Evolutionary conservation across 2,329 filamentous ascomycete species (phyloP), one percentile per base, ranked within the genome.

Genomic region (Penicillium vulpinum): DNA sequence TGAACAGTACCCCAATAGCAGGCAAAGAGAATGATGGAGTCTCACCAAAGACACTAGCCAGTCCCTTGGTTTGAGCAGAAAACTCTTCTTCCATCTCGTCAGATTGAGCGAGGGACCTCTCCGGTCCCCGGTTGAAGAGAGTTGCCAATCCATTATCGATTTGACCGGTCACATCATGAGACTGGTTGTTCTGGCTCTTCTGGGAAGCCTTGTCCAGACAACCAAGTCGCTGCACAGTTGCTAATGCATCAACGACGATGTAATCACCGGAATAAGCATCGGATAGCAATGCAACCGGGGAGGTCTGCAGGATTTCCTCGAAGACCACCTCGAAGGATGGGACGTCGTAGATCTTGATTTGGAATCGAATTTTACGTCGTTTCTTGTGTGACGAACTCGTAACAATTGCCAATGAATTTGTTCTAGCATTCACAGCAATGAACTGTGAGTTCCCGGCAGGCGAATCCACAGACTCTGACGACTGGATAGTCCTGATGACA

Each of bases 201-300:
- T 70, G 65, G 4, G 64, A 56, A 6, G 62, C 58, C 49, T 65
- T 70, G 24, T 63, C 63, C 48, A 62, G 45, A 31, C 67, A 70
- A 28, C 68, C 65, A 44, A 75, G 59, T 38, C 70, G 70, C 76
- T 85, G 86, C 38, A 96, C 79, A 66, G 90, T 88, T 15, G 91
- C 90, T 0, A 85, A 81, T n/a, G 88, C 82, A 70, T 96, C 91
- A 6, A 96, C 75, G 10, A 88, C 77, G 38, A 94, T 78, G 71
- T 91, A 96, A 5, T 91, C 91, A 44, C 85, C 86, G 2, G 85
- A 84, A 21, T 81, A 81, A 13, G 82, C 78, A 21, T 85, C 81
- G 3, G 90, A 82, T 2, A 91, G 77, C 1, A 96, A 74, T 13
- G 88, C 85, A 22, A 88, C 84, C 11, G 91, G 83, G 22, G 85